Evolutionary conservation across 345 rosid species (phyloP), one percentile per base, ranked within the genome.

Genomic region (Psidium guajava): DNA sequence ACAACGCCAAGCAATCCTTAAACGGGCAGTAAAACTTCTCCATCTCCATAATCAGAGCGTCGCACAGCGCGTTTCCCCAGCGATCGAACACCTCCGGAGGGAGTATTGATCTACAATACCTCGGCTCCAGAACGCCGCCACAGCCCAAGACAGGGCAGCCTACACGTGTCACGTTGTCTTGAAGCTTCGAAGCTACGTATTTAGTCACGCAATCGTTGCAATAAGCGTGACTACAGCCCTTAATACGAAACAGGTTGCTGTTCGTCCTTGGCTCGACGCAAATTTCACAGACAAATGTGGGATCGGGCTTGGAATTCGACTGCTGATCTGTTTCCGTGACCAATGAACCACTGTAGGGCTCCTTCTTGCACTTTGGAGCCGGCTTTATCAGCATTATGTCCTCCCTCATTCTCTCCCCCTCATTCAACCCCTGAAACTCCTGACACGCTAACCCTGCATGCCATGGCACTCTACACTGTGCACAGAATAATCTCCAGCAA

Each of bases 51-150:
- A 94, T 85, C 18, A 88, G 24, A 1, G 92, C 89, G 69, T 93
- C 94, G 27, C 98, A 92, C 56, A 93, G 82, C 40, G 91, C 91
- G 53, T 53, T 49, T 18, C 96, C 91, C 94, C 92, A 92, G 44
- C 87, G 82, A 24, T 87, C 89, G 49, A 92, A 92, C 84, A 91
- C 88, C 55, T 87, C 91, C 44, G n/a, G 20, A 7, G 93, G 91
- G 28, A 91, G 89, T 25, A 92, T 89, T 5, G 50, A 27, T 44
- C 88, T 87, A 83, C 92, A 91, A 81, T 88, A 27, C 42, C 88
- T 87, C 1, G 87, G 92, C 61, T 93, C 92, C 44, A 93, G 40
- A 2, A 16, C 16, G 1, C 90, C 93, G 22, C 27, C 8, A 58
- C 93, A 92, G 2, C 81, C 88, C 3, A 85, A 22, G 0, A 83